Base-by-base conservation (phyloP, 345 rosid genomes). In the Dovyalis caffra region DNA sequence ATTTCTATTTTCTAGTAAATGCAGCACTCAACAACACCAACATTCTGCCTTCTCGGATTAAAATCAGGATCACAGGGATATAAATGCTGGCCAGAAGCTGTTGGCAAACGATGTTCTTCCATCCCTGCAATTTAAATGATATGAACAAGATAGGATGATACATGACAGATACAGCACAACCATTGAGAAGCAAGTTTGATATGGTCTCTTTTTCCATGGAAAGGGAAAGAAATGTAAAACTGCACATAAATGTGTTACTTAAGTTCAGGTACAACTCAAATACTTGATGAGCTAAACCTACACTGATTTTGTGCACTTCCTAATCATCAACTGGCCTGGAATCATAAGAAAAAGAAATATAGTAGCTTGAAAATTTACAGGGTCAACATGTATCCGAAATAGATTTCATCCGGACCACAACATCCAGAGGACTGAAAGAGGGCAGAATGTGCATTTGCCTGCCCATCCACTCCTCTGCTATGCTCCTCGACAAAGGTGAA, bases 401-500 rank as follows among this genome's bases (percentile, higher is more conserved):
- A 65, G 60, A 40, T 51, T 64, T 53, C 38, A 64, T 45, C 33
- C 64, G 47, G 21, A 35, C 16, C 4, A 34, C 20, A 40, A 25
- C 66, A 65, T 28, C 45, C 31, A 38, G 63, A 28, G 8, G 11
- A 6, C 25, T 45, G 35, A 63, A 76, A 16, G 3, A 33, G 6
- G 11, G 68, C 38, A 31, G 69, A 43, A 45, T 33, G 69, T 32
- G 43, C 51, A 60, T 35, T 35, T 57, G 14, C 12, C 12, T 40
- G n/a, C 60, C n/a, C 66, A 29, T 67, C 47, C 38, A 11, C 43
- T 65, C 58, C 38, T 26, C 61, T 69, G 58, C 72, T 31, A 33
- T 45, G 38, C 70, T 53, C 33, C 78, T 11, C 69, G 69, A 25
- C 77, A 75, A 12, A 58, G 56, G 56, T 60, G 28, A 26, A 72